Evolutionary conservation across 73 alveolate species (phyloP).

Genomic region (Uronychia setigera): DNA sequence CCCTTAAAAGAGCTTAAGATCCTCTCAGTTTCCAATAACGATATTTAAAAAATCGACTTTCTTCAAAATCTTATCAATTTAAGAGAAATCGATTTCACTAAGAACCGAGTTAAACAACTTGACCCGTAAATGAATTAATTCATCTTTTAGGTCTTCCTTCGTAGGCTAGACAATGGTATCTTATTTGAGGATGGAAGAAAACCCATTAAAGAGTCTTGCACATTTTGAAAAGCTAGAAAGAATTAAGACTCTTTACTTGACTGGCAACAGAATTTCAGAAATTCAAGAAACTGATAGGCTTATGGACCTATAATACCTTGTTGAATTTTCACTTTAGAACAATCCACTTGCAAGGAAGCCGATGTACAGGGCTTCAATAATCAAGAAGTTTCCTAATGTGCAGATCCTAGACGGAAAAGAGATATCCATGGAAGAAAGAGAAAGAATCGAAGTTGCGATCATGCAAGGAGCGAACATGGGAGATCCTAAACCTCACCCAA

Average conservation of each 20-base stretch:
- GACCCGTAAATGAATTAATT: constrained; percentile 50
- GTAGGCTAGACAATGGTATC: constrained; percentile 36
- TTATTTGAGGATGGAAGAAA: constrained; percentile 72
- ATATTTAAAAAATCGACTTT: constrained; percentile 69
- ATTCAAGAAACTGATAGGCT: constrained; percentile 80
- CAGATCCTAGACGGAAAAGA: constrained; percentile 69
- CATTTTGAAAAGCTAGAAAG: constrained; percentile 67
- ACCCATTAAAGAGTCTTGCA: constrained; percentile 68
- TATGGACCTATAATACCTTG: constrained; percentile 50
- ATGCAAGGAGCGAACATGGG: constrained; percentile 28
- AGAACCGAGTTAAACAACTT: constrained; percentile 68
- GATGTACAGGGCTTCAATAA: constrained; percentile 70
- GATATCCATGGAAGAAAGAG: constrained; percentile 69
- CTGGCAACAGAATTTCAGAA: constrained; percentile 78
- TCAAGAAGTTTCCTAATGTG: constrained; percentile 70
- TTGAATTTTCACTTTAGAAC: constrained; percentile 68
- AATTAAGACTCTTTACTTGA: constrained; percentile 64
- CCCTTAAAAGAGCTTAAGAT: constrained; percentile 74
- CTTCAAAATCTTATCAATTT: constrained; percentile 64
- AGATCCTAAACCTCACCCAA: constrained; percentile 54
- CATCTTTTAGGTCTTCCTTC: constrained; percentile 50
- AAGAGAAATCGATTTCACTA: constrained; percentile 79
- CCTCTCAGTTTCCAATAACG: constrained; percentile 77
- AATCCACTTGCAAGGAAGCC: constrained; percentile 83
- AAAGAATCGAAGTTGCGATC: constrained; percentile 66